Base-by-base conservation (phyloP, 768 basidiomycete genomes). In the Gautieria morchelliformis region DNA sequence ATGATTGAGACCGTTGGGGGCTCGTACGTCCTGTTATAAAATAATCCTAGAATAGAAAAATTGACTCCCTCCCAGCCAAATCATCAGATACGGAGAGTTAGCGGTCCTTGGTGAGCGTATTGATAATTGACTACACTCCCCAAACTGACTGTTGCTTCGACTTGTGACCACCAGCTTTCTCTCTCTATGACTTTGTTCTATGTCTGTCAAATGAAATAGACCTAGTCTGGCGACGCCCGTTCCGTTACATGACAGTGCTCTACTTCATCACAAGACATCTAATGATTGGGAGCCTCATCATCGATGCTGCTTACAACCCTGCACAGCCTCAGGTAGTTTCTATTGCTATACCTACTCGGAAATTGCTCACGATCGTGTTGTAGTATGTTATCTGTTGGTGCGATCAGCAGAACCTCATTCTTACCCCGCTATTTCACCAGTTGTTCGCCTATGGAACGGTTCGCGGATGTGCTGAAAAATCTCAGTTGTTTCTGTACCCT, bases 201-300 rank as follows among this genome's bases (percentile, higher is more conserved):
- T 55, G 53, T 33, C 41, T 55, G 15, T 35, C 53, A 44, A 11
- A 45, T 19, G 53, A 55, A 33, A 46, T 55, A 32, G 53, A 55
- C 41, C n/a, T 55, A 22, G 53, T 55, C 14, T 55, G 53, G 53
- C 41, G 41, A 19, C 53, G 53, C 41, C 41, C 53, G 17, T 55
- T 55, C 30, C 53, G 53, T 17, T 55, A 55, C 42, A 55, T 55
- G 53, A 44, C 53, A 22, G 15, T 55, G 2, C 27, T 55, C 20
- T 55, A 55, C 32, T 55, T 55, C 41, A 45, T 55, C 32, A 55
- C 53, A 24, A 22, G 53, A 12, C 53, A 55, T 45, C 32, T 55
- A 10, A 55, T 55, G 53, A 22, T 55, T 27, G 42, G 41, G 12
- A 55, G 53, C 22, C 41, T 55, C 12, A 19, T 44, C 12, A 33